Base-by-base conservation (phyloP, 805 yeast genomes). In the Candida loeiensis region DNA sequence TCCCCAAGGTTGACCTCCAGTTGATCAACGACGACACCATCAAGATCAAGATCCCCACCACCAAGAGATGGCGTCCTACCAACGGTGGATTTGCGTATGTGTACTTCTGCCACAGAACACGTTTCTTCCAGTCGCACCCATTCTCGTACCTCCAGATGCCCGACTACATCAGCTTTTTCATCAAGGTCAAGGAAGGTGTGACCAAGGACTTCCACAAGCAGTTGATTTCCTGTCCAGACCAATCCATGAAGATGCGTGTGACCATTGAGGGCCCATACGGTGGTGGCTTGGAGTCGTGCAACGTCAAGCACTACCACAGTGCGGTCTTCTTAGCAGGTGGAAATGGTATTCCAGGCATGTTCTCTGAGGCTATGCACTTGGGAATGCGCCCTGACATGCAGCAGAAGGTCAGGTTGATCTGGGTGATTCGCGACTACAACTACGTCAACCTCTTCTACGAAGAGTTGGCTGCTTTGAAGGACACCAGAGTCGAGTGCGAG, bases 81-180 rank as follows among this genome's bases (percentile, higher is more conserved):
- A 82, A 85, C 1, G 87, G 87, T 1, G 80, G 81, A 17, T 82
- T 77, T 55, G 77, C 78, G 20, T 81, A 77, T 59, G 56, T 81
- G 14, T 78, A 76, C 48, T 66, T 76, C 46, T 50, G 77, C 32
- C 61, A 51, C 26, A 64, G 67, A 31, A 47, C 63, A 25, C 58
- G 74, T 49, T 75, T 78, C 50, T 77, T 82, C 78, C 82, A 81
- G 49, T 78, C 85, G 1, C 87, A 81, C 55, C 88, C 88, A 2
- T 81, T 81, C 48, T 79, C 85, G 0, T 64, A 74, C 14, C 63
- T 75, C 14, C 70, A 74, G 14, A 56, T 72, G 0, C 55, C 59
- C 1, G 69, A 77, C 28, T 66, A 71, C 42, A 58, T 66, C 34
- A 73, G 73, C 21, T 66, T 80, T 36, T 60, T 67, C 37, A 61